A percentile compares a stretch with the other conserved stretches of the same genome.
Conservation (phyloP, 192 early-diverging fungal genomes). For the Dissophora ornata region DNA sequence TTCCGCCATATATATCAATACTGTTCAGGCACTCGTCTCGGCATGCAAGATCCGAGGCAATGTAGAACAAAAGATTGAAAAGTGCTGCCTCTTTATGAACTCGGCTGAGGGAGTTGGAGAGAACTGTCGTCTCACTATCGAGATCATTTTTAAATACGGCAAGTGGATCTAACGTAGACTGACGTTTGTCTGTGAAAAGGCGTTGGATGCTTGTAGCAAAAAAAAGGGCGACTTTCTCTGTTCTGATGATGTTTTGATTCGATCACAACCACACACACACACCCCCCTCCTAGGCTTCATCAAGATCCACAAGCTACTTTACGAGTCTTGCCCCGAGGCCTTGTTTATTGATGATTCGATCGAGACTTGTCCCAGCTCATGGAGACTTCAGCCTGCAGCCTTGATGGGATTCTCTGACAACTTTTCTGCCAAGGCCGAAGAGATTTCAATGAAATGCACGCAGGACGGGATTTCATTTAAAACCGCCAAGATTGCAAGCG, state of each 20-base stretch:
- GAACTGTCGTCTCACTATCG: constrained; percentile 37
- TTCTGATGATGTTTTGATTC: neutral
- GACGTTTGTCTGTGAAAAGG: too few species aligned
- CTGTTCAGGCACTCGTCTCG: constrained; percentile 36
- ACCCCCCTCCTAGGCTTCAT: constrained; percentile 53
- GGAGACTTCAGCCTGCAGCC: constrained; percentile 20
- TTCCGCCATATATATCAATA: too few species aligned
- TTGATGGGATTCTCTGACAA: constrained; percentile 36
- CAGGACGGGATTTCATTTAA: constrained; percentile 25
- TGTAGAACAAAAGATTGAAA: constrained; percentile 40
- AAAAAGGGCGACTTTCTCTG: neutral
- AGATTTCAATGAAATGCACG: constrained; percentile 35
- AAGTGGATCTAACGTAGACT: too few species aligned
- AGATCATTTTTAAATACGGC: constrained; percentile 47
- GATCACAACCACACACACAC: too few species aligned
- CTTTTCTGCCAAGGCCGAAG: constrained; percentile 42
- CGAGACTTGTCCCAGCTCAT: constrained; percentile 25
- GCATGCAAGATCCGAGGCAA: constrained; percentile 45
- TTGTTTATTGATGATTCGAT: constrained; percentile 20
- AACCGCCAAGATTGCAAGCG: constrained; percentile 13
- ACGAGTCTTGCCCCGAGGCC: constrained; percentile 40
- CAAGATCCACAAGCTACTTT: constrained; percentile 49
- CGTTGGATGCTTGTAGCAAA: too few species aligned
- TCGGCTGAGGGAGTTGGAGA: constrained; percentile 45
- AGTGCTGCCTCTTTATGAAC: constrained; percentile 35